phyloP scores from a whole-genome alignment of 1,284 basidiomycete species.

The Xerocomus nothofagi region DNA sequence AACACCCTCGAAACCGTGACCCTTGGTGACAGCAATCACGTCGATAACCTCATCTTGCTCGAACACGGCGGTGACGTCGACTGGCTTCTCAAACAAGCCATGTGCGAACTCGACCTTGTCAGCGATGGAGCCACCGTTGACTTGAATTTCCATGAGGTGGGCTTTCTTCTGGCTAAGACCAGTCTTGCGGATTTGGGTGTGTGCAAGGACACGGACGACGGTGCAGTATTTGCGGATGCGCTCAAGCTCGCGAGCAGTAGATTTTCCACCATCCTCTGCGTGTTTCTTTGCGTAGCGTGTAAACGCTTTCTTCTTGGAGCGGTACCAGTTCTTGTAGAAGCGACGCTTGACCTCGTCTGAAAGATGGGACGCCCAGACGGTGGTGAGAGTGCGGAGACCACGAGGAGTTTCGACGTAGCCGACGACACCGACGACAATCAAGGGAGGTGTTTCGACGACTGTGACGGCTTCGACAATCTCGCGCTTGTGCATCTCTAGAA shows the following conservation, averaged over 20 bases:
- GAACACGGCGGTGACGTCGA: conserved; percentile 86
- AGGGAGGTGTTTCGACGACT: conserved; percentile 95
- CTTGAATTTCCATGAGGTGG: conserved; percentile 99
- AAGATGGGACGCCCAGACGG: conserved; percentile 81
- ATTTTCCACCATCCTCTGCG: conserved; percentile 93
- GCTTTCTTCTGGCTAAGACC: conserved; percentile 99
- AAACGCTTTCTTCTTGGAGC: conserved; percentile 99
- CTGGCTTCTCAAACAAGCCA: conserved; percentile 95
- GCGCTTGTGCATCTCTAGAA: conserved; percentile 96
- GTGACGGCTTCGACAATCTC: conserved; percentile 99
- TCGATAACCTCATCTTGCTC: conserved; percentile 98
- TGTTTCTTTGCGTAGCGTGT: conserved; percentile 99
- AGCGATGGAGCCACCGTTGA: conserved; percentile 95
- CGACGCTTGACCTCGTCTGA: conserved; percentile 95
- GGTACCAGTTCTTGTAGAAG: conserved; percentile 99
- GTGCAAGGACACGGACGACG: conserved; percentile 98
- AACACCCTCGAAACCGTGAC: conserved; percentile 99
- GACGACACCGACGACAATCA: conserved; percentile 98
- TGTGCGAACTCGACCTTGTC: conserved; percentile 99
- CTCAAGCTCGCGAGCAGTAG: conserved; percentile 94
- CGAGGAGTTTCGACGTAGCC: conserved; percentile 99
- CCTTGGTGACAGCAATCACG: conserved; percentile 98
- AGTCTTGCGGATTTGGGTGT: conserved; percentile 99
- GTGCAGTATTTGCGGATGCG: conserved; percentile 99
- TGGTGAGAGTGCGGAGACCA: conserved; percentile 88